Evolutionary conservation across 345 rosid species (phyloP).

Genomic region (Laguncularia racemosa): DNA sequence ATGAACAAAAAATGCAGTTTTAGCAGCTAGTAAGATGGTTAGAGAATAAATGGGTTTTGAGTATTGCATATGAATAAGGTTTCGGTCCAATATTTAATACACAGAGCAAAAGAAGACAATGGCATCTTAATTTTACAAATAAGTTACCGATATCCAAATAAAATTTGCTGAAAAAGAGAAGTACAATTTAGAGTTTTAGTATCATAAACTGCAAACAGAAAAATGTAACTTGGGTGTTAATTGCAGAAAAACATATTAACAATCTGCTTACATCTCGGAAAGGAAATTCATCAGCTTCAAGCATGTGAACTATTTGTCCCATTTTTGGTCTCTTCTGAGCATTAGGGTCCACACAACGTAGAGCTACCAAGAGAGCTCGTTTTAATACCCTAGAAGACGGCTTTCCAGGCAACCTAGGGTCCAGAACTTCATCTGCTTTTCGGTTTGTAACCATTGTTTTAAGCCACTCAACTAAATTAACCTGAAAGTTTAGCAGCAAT

Average conservation of each 20-base stretch:
- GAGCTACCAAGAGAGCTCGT: conserved; percentile 83
- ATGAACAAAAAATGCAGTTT: too few relatives aligned
- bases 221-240: neutral
- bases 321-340: conserved; percentile 92
- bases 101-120: too few relatives aligned
- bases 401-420: conserved; percentile 66
- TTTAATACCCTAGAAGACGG: conserved; percentile 80
- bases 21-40: too few relatives aligned
- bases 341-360: conserved; percentile 92
- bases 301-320: conserved; percentile 97
- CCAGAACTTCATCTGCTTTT: conserved; percentile 77
- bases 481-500: conserved; percentile 32
- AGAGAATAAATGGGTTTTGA: too few relatives aligned
- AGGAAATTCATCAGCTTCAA: conserved; percentile 88
- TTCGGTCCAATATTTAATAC: too few relatives aligned
- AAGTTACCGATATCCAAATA: too few relatives aligned
- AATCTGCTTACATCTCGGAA: conserved; percentile 50
- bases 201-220: neutral
- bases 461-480: conserved; percentile 91
- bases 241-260: neutral
- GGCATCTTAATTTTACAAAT: too few relatives aligned
- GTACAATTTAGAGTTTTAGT: neutral
- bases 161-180: too few relatives aligned
- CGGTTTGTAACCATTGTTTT: conserved; percentile 81
- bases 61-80: too few relatives aligned